A percentile compares a stretch with the other conserved stretches of the same genome.
Evolutionary conservation across 2,329 filamentous ascomycete species (phyloP).

Genomic region (Xylariomycetidae sp.): DNA sequence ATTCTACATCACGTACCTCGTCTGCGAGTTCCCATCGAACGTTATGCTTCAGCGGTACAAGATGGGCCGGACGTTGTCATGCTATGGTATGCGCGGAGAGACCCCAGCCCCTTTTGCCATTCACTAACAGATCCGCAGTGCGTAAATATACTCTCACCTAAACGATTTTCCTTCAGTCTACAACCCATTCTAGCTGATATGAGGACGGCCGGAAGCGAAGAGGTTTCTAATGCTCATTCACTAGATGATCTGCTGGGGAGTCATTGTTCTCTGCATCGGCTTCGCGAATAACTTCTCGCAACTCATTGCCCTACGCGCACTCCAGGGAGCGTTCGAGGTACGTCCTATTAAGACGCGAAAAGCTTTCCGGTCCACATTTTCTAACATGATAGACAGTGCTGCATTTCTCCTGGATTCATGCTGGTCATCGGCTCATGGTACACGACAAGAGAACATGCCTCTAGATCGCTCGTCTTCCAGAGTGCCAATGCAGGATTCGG

Average conservation of each 20-base stretch:
- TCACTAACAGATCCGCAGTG: too few species aligned
- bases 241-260: constrained; percentile 29
- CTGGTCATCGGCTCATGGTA: constrained; percentile 31
- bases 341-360: too few species aligned
- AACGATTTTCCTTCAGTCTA: too few species aligned
- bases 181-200: too few species aligned
- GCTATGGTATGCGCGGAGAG: too few species aligned
- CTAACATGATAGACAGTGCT: too few species aligned
- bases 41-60: constrained; percentile 26
- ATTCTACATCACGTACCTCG: constrained; percentile 29
- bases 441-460: constrained; percentile 33
- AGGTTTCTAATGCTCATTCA: constrained; percentile 27
- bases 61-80: constrained; percentile 26
- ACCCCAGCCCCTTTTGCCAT: too few species aligned
- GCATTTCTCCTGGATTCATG: constrained; percentile 34
- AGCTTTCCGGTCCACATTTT: too few species aligned
- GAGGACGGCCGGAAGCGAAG: too few species aligned
- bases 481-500: constrained; percentile 34
- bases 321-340: constrained; percentile 34
- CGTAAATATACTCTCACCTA: too few species aligned
- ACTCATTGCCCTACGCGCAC: constrained; percentile 28
- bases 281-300: constrained; percentile 34
- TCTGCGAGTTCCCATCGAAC: constrained; percentile 29
- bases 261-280: constrained; percentile 32
- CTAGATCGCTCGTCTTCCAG: constrained; percentile 31